These are phyloP conservation scores for Colletotrichum phormii DNA, from an alignment of 2,329 filamentous ascomycete species.

Conservation along the genomic window DNA sequence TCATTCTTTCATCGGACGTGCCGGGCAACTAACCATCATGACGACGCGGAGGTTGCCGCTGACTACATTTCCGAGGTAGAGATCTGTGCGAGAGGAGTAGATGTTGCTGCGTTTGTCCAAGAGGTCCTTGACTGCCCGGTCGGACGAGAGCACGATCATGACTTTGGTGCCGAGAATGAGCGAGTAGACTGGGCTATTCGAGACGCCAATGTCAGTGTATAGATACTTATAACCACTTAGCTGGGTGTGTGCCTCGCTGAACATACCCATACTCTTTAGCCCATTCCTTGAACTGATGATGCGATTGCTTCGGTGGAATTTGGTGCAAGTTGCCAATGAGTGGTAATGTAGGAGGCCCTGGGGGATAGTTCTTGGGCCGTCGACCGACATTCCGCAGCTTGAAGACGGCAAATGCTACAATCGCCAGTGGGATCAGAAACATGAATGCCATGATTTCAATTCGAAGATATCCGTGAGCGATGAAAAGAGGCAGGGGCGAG, in stretches of 20 bases:
- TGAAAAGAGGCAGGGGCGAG: neutral
- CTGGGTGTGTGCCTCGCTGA: too few relatives aligned
- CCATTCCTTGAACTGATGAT: conserved; percentile 64
- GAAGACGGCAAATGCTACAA: neutral
- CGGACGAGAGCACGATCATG: conserved; percentile 59
- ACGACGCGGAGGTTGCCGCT: conserved; percentile 13
- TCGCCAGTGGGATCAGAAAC: neutral
- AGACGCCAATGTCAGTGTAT: conserved; percentile 32
- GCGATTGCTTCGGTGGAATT: conserved; percentile 54
- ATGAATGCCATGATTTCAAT: neutral
- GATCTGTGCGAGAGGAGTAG: conserved; percentile 57
- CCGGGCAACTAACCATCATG: conserved; percentile 10
- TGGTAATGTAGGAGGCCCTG: conserved; percentile 63
- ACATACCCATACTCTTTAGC: conserved; percentile 55
- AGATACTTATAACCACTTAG: too few relatives aligned
- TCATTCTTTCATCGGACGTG: too few relatives aligned
- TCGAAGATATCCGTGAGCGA: neutral
- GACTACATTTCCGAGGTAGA: conserved; percentile 17
- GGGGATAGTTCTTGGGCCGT: conserved; percentile 48
- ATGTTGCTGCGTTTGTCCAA: conserved; percentile 61
- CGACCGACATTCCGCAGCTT: conserved; percentile 13
- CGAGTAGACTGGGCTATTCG: conserved; percentile 57
- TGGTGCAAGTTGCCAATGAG: conserved; percentile 64
- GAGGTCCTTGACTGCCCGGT: conserved; percentile 60
- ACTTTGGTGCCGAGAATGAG: conserved; percentile 61